phyloP scores from a whole-genome alignment of 768 basidiomycete genomes.

The Lactarius pseudohatsudake region DNA sequence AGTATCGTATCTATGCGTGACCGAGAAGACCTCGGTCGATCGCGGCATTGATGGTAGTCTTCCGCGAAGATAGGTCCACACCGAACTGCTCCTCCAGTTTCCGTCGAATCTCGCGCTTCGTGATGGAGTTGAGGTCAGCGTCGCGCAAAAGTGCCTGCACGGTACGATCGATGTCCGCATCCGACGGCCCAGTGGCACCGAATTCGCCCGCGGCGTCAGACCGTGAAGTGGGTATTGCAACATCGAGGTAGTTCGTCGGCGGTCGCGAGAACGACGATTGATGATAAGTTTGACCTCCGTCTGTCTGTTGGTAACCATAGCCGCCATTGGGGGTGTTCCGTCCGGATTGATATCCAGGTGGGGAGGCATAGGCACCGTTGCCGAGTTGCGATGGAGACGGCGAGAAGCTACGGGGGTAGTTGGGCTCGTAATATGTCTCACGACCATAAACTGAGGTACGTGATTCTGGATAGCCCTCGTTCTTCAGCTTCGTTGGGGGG shows the following conservation, averaged over 20 bases:
- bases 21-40: constrained; percentile 71
- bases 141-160: constrained; percentile 70
- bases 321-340: constrained; percentile 62
- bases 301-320: constrained; percentile 21
- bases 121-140: constrained; percentile 87
- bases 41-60: constrained; percentile 70
- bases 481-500: constrained; percentile 68
- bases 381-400: constrained; percentile 75
- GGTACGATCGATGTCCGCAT: constrained; percentile 69
- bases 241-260: constrained; percentile 73
- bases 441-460: constrained; percentile 83
- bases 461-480: constrained; percentile 75
- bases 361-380: constrained; percentile 47
- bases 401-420: constrained; percentile 40
- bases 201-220: constrained; percentile 50
- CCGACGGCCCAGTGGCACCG: constrained; percentile 51
- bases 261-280: constrained; percentile 68
- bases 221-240: constrained; percentile 55
- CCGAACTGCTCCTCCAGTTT: constrained; percentile 82
- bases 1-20: constrained; percentile 22
- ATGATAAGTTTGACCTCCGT: constrained; percentile 48
- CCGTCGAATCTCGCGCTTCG: constrained; percentile 87
- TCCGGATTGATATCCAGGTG: constrained; percentile 75
- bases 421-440: constrained; percentile 82
- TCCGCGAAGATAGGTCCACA: constrained; percentile 70